phyloP scores from a whole-genome alignment of 75 land plant species.

The Selaginella moellendorffii region DNA sequence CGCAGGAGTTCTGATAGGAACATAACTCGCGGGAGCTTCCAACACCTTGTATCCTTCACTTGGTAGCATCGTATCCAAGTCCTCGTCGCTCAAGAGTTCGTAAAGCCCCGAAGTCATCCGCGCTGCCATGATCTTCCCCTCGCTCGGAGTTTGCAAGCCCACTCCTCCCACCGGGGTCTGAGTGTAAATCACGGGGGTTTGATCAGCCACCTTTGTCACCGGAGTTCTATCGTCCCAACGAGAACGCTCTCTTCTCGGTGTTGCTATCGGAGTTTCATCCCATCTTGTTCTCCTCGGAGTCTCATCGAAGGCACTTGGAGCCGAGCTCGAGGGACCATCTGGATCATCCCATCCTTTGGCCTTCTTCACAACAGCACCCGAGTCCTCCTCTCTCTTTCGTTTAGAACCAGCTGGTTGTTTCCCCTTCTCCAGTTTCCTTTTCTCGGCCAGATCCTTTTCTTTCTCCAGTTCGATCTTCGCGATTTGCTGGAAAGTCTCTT shows the following conservation, averaged over 20 bases:
- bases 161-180: conserved; percentile 89
- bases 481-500: conserved; percentile 48
- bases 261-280: conserved; percentile 96
- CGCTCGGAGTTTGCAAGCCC: conserved; percentile 87
- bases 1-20: background rate
- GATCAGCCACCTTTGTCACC: conserved; percentile 95
- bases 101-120: conserved; percentile 73
- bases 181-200: conserved; percentile 48
- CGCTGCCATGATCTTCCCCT: conserved; percentile 43
- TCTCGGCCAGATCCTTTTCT: conserved; percentile 42
- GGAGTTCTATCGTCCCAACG: conserved; percentile 98
- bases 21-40: background rate
- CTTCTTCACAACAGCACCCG: conserved; percentile 29
- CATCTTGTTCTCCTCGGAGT: conserved; percentile 75
- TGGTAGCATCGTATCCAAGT: conserved; percentile 40
- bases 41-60: conserved; percentile 15
- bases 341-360: conserved; percentile 43
- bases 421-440: conserved; percentile 37
- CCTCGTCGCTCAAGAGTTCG: conserved; percentile 81
- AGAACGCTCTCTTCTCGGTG: conserved; percentile 81
- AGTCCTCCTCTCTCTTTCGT: conserved; percentile 38
- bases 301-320: conserved; percentile 78
- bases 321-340: conserved; percentile 61
- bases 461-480: conserved; percentile 72
- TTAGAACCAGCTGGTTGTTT: conserved; percentile 58